A percentile compares a stretch with the other conserved stretches of the same genome.
Conservation (phyloP, 202 grass and related monocot genomes). For the Zoysia matrella region DNA sequence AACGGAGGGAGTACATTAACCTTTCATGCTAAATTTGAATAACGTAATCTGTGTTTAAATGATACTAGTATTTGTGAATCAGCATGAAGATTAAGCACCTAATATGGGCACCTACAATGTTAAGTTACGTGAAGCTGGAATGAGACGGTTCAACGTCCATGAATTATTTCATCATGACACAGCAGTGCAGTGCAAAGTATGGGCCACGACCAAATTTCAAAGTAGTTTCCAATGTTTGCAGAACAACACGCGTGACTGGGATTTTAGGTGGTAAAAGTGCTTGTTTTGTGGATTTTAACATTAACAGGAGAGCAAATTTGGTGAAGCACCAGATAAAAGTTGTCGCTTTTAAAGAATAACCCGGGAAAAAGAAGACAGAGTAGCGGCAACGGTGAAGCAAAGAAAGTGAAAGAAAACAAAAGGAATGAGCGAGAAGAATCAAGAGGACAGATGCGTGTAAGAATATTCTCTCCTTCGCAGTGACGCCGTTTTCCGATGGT, state of each 20-base stretch:
- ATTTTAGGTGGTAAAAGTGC: not conserved
- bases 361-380: conserved; percentile 14
- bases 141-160: conserved; percentile 22
- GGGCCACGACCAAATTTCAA: conserved; percentile 19
- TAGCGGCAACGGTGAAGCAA: conserved; percentile 13
- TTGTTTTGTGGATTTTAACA: conserved; percentile 13
- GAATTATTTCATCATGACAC: conserved; percentile 44
- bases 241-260: conserved; percentile 3
- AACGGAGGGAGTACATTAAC: not conserved
- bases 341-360: conserved; percentile 15
- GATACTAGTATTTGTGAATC: not conserved
- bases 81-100: not conserved
- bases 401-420: conserved; percentile 37
- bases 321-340: conserved; percentile 5
- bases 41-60: not conserved
- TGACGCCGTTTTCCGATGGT: conserved; percentile 15
- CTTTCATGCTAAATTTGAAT: not conserved
- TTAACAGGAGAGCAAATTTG: conserved; percentile 1
- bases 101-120: not conserved
- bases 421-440: conserved; percentile 14
- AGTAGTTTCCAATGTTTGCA: not conserved
- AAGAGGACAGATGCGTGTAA: not conserved
- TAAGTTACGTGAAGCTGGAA: conserved; percentile 1
- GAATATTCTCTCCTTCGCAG: conserved; percentile 41
- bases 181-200: conserved; percentile 6